Evolutionary conservation across 179 eudicot species (phyloP), one percentile per base, ranked within the genome.

Genomic region (Beta lomatogona): DNA sequence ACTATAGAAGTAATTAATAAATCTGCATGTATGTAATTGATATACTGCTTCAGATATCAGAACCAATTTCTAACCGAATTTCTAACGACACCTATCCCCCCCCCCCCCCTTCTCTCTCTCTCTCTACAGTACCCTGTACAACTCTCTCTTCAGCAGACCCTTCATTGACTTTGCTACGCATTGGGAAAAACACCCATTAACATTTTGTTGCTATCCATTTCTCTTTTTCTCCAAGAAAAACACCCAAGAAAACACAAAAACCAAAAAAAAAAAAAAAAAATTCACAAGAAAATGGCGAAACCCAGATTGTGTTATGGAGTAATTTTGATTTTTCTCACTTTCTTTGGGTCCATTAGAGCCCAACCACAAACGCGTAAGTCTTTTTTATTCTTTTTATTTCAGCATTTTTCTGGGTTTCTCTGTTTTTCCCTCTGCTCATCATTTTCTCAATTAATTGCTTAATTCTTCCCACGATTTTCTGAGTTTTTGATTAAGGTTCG

Each of bases 1-100:
- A 1, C 2, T 36, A 36, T 36, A 36, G 4, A 36, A 1, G 41
- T 36, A 36, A 36, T 48, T 4, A 48, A 48, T 48, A 48, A 48
- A 48, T 48, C 53, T 48, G 10, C 8, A 48, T 48, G 53, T 1
- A 6, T 48, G 53, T 9, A 58, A 58, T 58, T 58, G 63, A 58
- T 58, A 0, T 58, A 18, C 63, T 58, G 18, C 63, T 58, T 15
- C 63, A 58, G 36, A 36, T 57, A 65, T 36, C 64, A 55, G 57
- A 36, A 75, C 77, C 77, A 75, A 18, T 75, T 58, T 75, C 77
- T 36, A 75, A 75, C 77, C 25, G 77, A 75, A 75, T 58, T 75
- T 57, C 66, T 57, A 57, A 48, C 77, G 63, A 73, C 63, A 73
- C 77, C 77, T 9, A 3, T 11, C 69, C 44, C 69, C 18, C 21